Conservation (phyloP, 169 alveolate genomes). For the Theileria equi region DNA sequence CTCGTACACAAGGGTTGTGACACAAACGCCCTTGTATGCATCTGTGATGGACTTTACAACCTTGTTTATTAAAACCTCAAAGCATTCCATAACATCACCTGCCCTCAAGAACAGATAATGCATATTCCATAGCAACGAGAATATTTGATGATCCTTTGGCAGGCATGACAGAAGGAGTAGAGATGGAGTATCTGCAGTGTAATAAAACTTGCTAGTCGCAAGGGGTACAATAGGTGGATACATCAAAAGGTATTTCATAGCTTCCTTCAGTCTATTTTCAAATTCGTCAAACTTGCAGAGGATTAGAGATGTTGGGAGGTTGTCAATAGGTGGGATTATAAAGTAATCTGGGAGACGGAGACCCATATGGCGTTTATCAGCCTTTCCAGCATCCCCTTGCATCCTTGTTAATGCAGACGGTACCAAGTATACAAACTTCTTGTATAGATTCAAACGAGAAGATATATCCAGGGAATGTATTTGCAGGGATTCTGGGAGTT, state of each 20-base stretch:
- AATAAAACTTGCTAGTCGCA: constrained; percentile 62
- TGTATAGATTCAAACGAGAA: constrained; percentile 9
- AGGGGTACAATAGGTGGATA: constrained; percentile 69
- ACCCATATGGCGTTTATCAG: constrained; percentile 23
- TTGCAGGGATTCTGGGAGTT: not conserved
- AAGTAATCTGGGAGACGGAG: constrained; percentile 47
- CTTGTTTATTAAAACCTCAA: constrained; percentile 66
- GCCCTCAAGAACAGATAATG: constrained; percentile 65
- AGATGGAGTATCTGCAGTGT: constrained; percentile 63
- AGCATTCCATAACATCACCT: constrained; percentile 62
- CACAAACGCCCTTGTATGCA: constrained; percentile 41
- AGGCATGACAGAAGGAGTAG: constrained; percentile 68
- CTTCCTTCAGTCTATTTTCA: constrained; percentile 63
- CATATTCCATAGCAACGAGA: constrained; percentile 68
- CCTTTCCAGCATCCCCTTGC: constrained; percentile 13
- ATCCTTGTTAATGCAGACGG: constrained; percentile 52
- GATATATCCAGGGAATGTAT: constrained; percentile 9
- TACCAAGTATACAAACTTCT: constrained; percentile 36
- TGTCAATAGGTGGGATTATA: constrained; percentile 58
- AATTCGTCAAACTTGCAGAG: constrained; percentile 50
- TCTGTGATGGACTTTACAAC: constrained; percentile 64
- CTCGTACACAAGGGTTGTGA: constrained; percentile 35
- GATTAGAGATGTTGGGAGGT: constrained; percentile 55
- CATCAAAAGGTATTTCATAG: constrained; percentile 61
- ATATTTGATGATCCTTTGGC: constrained; percentile 66